Evolutionary conservation across 202 grass and related monocot species (phyloP).

Genomic region (Sporobolus alterniflorus): DNA sequence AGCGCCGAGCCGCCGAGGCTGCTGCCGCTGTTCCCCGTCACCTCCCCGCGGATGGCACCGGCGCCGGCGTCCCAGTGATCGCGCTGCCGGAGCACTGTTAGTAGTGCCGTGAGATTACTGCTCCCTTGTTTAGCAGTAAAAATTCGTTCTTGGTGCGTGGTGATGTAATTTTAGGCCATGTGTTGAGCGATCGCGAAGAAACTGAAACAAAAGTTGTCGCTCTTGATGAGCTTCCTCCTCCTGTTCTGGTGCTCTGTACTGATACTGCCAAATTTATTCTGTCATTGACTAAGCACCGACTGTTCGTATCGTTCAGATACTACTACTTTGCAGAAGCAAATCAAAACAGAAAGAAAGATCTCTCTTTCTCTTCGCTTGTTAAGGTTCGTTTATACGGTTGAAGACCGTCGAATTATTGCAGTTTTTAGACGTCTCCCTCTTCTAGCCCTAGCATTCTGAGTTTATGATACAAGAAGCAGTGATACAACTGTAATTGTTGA

Average conservation of each 20-base stretch:
- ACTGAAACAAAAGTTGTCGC: constrained; percentile 23
- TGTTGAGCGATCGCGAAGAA: constrained; percentile 42
- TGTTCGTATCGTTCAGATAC: too few relatives aligned
- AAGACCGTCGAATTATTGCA: constrained; percentile 13
- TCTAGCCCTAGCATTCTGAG: background rate
- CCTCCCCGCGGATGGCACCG: constrained; percentile 47
- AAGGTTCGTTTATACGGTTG: too few relatives aligned
- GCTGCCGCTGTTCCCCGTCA: constrained; percentile 81
- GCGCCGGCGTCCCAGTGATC: constrained; percentile 26
- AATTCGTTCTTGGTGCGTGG: background rate
- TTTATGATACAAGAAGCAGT: background rate
- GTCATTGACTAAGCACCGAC: too few relatives aligned
- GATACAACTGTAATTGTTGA: background rate
- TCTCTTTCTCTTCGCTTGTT: background rate
- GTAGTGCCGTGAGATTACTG: background rate
- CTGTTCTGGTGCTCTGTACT: background rate
- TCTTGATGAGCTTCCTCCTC: constrained; percentile 49
- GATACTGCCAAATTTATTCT: constrained; percentile 4
- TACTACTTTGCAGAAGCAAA: background rate
- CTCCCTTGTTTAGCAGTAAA: background rate
- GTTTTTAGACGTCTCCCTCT: constrained; percentile 25
- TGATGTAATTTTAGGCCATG: constrained; percentile 54
- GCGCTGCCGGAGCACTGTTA: background rate
- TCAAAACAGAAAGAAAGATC: background rate
- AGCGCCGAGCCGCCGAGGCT: constrained; percentile 59